Percentiles rank a stretch among this genome's conserved stretches.
Evolutionary conservation across 1,284 basidiomycete genomes (phyloP).

Genomic region (Blastosporella zonata): DNA sequence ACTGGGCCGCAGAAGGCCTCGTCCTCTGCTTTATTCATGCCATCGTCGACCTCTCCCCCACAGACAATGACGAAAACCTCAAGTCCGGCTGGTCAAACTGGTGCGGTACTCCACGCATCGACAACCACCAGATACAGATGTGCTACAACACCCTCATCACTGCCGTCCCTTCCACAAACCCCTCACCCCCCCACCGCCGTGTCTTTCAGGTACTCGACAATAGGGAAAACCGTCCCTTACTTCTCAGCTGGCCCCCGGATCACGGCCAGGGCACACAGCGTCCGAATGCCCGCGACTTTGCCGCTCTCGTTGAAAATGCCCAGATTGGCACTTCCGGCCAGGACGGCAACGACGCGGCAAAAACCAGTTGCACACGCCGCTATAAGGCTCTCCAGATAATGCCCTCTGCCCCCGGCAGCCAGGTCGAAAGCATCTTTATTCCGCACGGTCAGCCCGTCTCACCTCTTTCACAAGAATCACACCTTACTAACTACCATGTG

Average conservation of each 20-base stretch:
- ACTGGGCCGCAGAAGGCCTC: constrained; percentile 89
- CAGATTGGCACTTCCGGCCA: constrained; percentile 54
- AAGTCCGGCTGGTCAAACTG: constrained; percentile 91
- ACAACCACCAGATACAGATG: constrained; percentile 50
- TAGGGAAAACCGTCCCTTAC: constrained; percentile 52
- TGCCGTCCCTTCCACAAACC: constrained; percentile 33
- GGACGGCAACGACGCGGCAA: constrained; percentile 59
- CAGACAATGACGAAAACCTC: constrained; percentile 76
- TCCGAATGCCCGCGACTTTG: constrained; percentile 80
- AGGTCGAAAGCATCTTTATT: constrained; percentile 89
- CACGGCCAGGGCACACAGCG: constrained; percentile 44
- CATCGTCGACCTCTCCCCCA: constrained; percentile 70
- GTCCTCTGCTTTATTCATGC: constrained; percentile 96
- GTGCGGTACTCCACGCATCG: constrained; percentile 80
- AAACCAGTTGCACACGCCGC: constrained; percentile 91
- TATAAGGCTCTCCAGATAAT: constrained; percentile 81
- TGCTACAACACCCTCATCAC: constrained; percentile 57
- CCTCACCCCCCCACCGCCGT: constrained; percentile 51
- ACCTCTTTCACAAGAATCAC: constrained; percentile 25
- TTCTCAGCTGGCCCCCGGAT: constrained; percentile 89
- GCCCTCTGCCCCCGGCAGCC: constrained; percentile 58
- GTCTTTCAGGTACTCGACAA: constrained; percentile 82
- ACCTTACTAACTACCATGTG: neutral
- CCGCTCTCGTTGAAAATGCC: constrained; percentile 77
- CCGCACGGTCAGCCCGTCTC: constrained; percentile 66